A percentile compares a stretch with the other conserved stretches of the same genome.
phyloP scores from a whole-genome alignment of 345 rosid species.

The Brassica carinata region DNA sequence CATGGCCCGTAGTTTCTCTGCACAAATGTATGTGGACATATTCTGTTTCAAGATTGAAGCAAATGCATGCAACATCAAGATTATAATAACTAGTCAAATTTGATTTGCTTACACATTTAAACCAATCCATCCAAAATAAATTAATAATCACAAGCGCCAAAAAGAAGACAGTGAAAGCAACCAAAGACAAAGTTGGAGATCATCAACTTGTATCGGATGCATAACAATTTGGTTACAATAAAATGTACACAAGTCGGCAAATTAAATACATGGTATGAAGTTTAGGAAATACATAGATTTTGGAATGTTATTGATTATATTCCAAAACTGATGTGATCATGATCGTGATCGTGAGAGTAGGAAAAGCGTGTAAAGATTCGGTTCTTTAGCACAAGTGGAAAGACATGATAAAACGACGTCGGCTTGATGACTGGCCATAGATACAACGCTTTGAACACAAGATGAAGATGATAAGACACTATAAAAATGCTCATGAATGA shows the following conservation, averaged over 20 bases:
- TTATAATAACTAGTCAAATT: constrained; percentile 12
- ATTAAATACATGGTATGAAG: background rate
- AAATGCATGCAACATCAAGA: constrained; percentile 8
- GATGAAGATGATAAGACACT: constrained; percentile 10
- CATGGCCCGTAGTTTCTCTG: constrained; percentile 4
- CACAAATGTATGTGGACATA: background rate
- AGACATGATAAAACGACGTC: constrained; percentile 29
- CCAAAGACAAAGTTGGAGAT: background rate
- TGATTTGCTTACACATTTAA: constrained; percentile 9
- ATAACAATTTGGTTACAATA: background rate
- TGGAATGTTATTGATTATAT: constrained; percentile 21
- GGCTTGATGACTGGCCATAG: constrained; percentile 34
- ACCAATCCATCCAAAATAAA: constrained; percentile 15
- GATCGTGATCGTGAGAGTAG: constrained; percentile 24
- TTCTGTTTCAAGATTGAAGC: constrained; percentile 1
- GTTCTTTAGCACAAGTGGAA: constrained; percentile 42
- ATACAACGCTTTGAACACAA: constrained; percentile 10
- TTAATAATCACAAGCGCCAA: constrained; percentile 6
- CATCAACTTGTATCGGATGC: background rate
- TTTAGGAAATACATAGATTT: background rate
- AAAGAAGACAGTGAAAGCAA: background rate
- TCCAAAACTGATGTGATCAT: constrained; percentile 6
- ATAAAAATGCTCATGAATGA: constrained; percentile 35
- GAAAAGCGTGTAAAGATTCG: constrained; percentile 34
- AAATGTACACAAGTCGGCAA: background rate